phyloP scores from a whole-genome alignment of 1,139 yeast species.

The Suhomyces bokatorum region DNA sequence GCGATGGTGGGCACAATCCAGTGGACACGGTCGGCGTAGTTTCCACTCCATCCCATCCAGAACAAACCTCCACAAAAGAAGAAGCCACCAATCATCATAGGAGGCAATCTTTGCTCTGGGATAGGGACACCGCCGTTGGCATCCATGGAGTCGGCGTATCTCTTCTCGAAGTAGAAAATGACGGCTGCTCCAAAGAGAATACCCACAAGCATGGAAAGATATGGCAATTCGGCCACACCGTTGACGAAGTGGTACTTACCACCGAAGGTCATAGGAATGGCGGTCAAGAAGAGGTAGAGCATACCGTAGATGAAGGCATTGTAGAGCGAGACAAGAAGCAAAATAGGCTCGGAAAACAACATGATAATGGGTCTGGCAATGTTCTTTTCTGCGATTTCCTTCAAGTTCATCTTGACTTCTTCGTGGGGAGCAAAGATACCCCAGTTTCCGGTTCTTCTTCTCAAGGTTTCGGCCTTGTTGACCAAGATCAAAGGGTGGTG shows the following conservation, averaged over 20 bases:
- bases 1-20: conserved; percentile 87
- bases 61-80: conserved; percentile 74
- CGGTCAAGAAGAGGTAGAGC: conserved; percentile 72
- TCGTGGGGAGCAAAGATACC: conserved; percentile 85
- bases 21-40: conserved; percentile 63
- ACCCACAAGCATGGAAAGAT: conserved; percentile 62
- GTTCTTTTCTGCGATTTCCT: conserved; percentile 69
- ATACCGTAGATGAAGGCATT: conserved; percentile 86
- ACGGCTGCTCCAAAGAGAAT: conserved; percentile 55
- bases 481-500: conserved; percentile 54
- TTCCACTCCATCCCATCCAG: conserved; percentile 88
- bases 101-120: conserved; percentile 79
- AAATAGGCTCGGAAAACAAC: conserved; percentile 72
- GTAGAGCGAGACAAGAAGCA: conserved; percentile 67
- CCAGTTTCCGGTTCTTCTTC: conserved; percentile 65
- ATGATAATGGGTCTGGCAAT: conserved; percentile 67
- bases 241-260: conserved; percentile 55
- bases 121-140: conserved; percentile 58
- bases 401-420: conserved; percentile 58
- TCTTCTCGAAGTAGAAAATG: conserved; percentile 30
- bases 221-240: conserved; percentile 65
- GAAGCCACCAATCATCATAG: conserved; percentile 70
- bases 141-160: conserved; percentile 34
- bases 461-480: conserved; percentile 59
- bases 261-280: conserved; percentile 72